Evolutionary conservation across 148 eudicot genomes (phyloP).

Genomic region (Heliosperma pusillum): DNA sequence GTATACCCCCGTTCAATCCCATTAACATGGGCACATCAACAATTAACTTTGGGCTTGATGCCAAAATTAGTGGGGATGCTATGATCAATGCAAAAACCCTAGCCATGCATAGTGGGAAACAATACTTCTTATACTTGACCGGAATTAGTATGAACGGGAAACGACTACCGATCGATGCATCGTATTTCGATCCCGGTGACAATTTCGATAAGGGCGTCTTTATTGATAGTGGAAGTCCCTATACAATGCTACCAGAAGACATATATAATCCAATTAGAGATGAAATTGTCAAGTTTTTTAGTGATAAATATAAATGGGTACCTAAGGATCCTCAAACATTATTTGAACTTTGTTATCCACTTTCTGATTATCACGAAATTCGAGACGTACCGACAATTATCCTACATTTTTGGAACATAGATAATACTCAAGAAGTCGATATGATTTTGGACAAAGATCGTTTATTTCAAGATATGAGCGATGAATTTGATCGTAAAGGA

Average conservation of each 20-base stretch:
- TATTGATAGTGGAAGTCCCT: conserved; percentile 16
- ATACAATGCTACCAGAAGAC: conserved; percentile 2
- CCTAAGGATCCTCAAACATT: background rate
- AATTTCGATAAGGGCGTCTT: background rate
- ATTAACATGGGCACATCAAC: background rate
- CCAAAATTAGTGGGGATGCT: background rate
- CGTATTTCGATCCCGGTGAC: background rate
- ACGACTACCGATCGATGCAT: conserved; percentile 4
- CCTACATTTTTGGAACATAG: background rate
- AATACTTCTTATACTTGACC: conserved; percentile 14
- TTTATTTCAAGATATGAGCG: background rate
- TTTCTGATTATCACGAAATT: background rate
- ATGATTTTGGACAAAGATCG: conserved; percentile 20
- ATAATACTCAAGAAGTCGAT: background rate
- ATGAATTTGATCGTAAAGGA: background rate
- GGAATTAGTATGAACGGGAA: conserved; percentile 7
- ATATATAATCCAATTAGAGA: conserved; percentile 1
- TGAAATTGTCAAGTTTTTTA: conserved; percentile 2
- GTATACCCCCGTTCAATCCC: background rate
- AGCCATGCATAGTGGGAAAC: background rate
- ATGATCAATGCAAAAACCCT: background rate
- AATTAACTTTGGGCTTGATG: conserved; percentile 8
- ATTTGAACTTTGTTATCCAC: conserved; percentile 4
- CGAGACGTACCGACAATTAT: conserved; percentile 1
- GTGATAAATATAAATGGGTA: background rate